Base-by-base conservation (phyloP, 805 yeast species). In the Suhomyces xylopsoci region DNA sequence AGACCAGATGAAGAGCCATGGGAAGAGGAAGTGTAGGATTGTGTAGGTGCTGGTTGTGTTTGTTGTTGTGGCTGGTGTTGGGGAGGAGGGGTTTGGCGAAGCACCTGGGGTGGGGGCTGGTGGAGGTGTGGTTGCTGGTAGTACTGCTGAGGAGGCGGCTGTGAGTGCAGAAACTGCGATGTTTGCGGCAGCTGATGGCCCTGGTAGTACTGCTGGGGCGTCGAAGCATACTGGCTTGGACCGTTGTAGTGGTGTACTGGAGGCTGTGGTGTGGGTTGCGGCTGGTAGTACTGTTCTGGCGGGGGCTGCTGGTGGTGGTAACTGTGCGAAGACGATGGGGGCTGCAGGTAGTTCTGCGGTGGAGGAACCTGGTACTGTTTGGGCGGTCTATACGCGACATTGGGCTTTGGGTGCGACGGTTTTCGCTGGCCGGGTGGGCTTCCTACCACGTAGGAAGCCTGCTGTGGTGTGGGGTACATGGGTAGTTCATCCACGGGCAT, bases 381-480 rank as follows among this genome's bases (percentile, higher is more conserved):
- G 20, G 56, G 53, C 40, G 55, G 55, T 14, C 51, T 49, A 43
- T 51, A 51, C 6, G 53, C 52, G 4, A 48, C 36, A 14, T 30
- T 40, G 6, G 55, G 36, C 24, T 49, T 48, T 24, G 47, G 51
- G 17, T 45, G 52, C 25, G 46, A 36, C 22, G 45, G n/a, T 32
- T 51, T 52, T 28, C 49, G 43, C 15, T 45, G 43, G 24, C 42
- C 36, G 4, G 52, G 55, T 22, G 55, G 52, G 40, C 59, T 55
- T 40, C 59, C 65, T 24, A 63, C 64, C 15, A 62, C 64, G 53
- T 70, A 67, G 3, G 76, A 64, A 6, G 77, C 77, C 62, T 76
- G 78, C 49, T 68, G 74, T 2, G 80, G 80, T 24, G 80, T 76
- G 5, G 79, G 80, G 58, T 73, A 74, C 61, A 67, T 60, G 20